These are phyloP conservation scores for Xylariomycetidae sp. DNA, from an alignment of 2,329 filamentous ascomycete genomes.

Conservation along the genomic window DNA sequence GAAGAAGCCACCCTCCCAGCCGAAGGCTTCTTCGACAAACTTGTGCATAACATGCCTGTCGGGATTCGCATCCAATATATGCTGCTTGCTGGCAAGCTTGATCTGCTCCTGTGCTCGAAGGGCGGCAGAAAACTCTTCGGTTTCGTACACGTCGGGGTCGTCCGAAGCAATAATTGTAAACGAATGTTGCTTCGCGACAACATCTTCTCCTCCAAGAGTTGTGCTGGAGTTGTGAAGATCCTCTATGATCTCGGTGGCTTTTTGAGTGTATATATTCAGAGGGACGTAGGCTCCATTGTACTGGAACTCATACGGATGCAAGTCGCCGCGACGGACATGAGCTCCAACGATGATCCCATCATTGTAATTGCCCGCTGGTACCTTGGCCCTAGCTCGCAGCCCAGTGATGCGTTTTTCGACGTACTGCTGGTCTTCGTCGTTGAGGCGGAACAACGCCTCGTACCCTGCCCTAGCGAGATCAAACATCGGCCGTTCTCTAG, in stretches of 20 bases:
- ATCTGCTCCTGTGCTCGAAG: conserved; percentile 71
- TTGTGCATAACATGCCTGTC: conserved; percentile 52
- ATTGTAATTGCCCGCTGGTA: conserved; percentile 37
- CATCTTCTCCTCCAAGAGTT: conserved; percentile 28
- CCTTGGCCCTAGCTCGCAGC: conserved; percentile 44
- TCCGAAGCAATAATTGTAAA: conserved; percentile 71
- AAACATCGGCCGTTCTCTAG: conserved; percentile 58
- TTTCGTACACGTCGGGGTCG: conserved; percentile 69
- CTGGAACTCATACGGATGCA: conserved; percentile 71
- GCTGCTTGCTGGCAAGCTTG: conserved; percentile 63
- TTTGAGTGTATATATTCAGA: conserved; percentile 60
- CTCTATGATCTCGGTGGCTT: conserved; percentile 52
- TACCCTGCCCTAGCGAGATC: conserved; percentile 66
- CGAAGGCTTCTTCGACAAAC: conserved; percentile 71
- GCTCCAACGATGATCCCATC: conserved; percentile 61
- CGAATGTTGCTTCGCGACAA: conserved; percentile 33
- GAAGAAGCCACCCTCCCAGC: conserved; percentile 89
- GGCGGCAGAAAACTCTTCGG: conserved; percentile 55
- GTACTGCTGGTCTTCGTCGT: conserved; percentile 60
- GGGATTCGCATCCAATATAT: conserved; percentile 34
- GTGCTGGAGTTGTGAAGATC: conserved; percentile 39
- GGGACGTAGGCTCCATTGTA: conserved; percentile 77
- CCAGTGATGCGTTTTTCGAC: conserved; percentile 54
- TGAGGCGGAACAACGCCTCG: conserved; percentile 68
- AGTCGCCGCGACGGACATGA: conserved; percentile 77